Base-by-base conservation (phyloP, 2,329 filamentous ascomycete genomes). In the Trichoderma harzianum region DNA sequence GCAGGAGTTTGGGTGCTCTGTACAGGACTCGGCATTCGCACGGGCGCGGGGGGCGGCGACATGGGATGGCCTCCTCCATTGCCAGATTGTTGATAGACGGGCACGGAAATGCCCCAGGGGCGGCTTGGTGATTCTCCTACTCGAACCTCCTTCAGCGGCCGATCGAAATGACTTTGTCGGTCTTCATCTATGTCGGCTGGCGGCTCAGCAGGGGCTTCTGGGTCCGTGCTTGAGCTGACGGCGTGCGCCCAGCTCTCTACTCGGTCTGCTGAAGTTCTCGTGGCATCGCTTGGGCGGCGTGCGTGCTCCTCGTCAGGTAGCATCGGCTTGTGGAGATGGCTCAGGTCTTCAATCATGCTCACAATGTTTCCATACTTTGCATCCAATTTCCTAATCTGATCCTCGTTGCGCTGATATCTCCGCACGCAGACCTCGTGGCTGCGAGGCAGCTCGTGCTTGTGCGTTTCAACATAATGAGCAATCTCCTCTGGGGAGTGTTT, bases 401-500 rank as follows among this genome's bases (percentile, higher is more conserved):
- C 89, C 76, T 95, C 92, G 78, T 95, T 95, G 80, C 90, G 92
- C 82, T 97, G 93, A 79, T 97, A 97, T 71, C 95, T 89, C 78
- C 93, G 91, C 73, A 98, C 90, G 80, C 95, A 98, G 58, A 98
- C 89, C 79, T 97, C 94, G 82, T 98, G 95, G 79, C 94, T 98
- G 76, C 95, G 90, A 11, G 95, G 95, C 69, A 98, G 88, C 80
- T 97, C 93, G 82, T 98, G 95, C 81, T 98, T 98, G 84, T 98
- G 95, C 67, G 91, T 94, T 80, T 98, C 93, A 78, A 98, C 94
- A 80, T 97, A 98, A 78, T 92, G 90, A 16, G 95, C 95, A 73
- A 98, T 91, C 79, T 98, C 95, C 83, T 97, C 93, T 2, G 95
- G 93, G 2, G 94, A 94, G 79, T 97, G 95, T 80, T 97, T 92